Percentiles rank a stretch among this genome's conserved stretches.
Evolutionary conservation across 2,329 filamentous ascomycete species (phyloP).

Genomic region (Aureobasidium sp.): DNA sequence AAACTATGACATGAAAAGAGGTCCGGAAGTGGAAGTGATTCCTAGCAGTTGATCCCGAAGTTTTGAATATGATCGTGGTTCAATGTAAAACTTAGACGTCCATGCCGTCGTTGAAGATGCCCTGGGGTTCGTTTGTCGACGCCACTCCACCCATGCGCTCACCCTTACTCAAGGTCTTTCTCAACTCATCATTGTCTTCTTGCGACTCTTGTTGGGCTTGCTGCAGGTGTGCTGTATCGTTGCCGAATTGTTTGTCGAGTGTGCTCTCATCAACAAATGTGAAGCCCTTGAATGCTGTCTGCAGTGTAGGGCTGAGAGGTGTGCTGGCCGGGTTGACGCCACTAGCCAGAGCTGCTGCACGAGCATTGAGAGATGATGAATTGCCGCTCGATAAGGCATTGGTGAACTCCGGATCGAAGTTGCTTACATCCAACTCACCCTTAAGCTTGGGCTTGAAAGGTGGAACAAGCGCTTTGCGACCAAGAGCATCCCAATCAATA

Average conservation of each 20-base stretch:
- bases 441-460: slow-evolving; percentile 98
- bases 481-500: slow-evolving; percentile 81
- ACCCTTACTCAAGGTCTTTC: slow-evolving; percentile 28
- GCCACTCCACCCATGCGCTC: slow-evolving; percentile 45
- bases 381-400: slow-evolving; percentile 82
- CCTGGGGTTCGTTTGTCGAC: slow-evolving; percentile 33
- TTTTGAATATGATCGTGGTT: neutral
- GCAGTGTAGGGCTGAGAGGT: slow-evolving; percentile 86
- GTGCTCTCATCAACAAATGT: slow-evolving; percentile 98
- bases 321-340: slow-evolving; percentile 79
- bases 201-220: slow-evolving; percentile 24
- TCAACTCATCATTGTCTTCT: slow-evolving; percentile 24
- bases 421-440: slow-evolving; percentile 91
- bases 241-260: slow-evolving; percentile 43
- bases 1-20: neutral
- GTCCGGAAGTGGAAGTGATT: neutral
- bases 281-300: slow-evolving; percentile 97
- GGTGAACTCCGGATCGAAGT: slow-evolving; percentile 98
- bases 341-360: slow-evolving; percentile 75
- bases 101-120: slow-evolving; percentile 38
- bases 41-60: neutral
- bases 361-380: slow-evolving; percentile 78
- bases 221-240: slow-evolving; percentile 22
- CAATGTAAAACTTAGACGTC: slow-evolving; percentile 23
- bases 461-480: slow-evolving; percentile 85